Percentiles rank a stretch among this genome's conserved stretches.
These are phyloP conservation scores for Podosphaera aphanis DNA, from an alignment of 2,329 filamentous ascomycete genomes.

Conservation along the genomic window DNA sequence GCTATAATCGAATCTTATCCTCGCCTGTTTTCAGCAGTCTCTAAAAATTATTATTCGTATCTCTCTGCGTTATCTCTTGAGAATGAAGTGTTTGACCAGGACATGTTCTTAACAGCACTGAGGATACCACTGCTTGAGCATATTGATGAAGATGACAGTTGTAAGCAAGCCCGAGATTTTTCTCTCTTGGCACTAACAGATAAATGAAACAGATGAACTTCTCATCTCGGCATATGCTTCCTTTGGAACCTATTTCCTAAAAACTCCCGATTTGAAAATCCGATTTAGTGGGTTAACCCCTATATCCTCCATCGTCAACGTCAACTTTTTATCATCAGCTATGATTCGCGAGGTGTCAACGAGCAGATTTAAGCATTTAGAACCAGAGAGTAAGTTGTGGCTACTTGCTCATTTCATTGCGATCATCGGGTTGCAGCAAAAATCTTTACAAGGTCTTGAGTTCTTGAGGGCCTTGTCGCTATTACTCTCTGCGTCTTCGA, in stretches of 20 bases:
- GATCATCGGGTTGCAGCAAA: conserved; percentile 22
- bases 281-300: conserved; percentile 9
- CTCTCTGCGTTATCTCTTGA: conserved; percentile 10
- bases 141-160: conserved; percentile 2
- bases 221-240: conserved; percentile 10
- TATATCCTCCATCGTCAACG: conserved; percentile 9
- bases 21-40: conserved; percentile 9
- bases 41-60: conserved; percentile 12
- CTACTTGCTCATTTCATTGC: conserved; percentile 44
- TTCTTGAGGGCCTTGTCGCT: conserved; percentile 29
- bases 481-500: conserved; percentile 27
- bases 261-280: conserved; percentile 11
- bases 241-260: conserved; percentile 14
- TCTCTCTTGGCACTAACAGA: conserved; percentile 2
- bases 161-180: conserved; percentile 3
- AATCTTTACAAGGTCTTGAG: conserved; percentile 17
- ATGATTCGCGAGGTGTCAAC: conserved; percentile 9
- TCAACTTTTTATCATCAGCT: conserved; percentile 11
- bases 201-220: conserved; percentile 4
- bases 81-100: conserved; percentile 1
- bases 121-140: conserved; percentile 8
- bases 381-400: conserved; percentile 27
- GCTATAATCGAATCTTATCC: conserved; percentile 8
- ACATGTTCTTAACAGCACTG: conserved; percentile 10
- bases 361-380: conserved; percentile 7